Evolutionary conservation across 2,329 filamentous ascomycete genomes (phyloP).

Genomic region (Ophiostoma himal-ulmi): DNA sequence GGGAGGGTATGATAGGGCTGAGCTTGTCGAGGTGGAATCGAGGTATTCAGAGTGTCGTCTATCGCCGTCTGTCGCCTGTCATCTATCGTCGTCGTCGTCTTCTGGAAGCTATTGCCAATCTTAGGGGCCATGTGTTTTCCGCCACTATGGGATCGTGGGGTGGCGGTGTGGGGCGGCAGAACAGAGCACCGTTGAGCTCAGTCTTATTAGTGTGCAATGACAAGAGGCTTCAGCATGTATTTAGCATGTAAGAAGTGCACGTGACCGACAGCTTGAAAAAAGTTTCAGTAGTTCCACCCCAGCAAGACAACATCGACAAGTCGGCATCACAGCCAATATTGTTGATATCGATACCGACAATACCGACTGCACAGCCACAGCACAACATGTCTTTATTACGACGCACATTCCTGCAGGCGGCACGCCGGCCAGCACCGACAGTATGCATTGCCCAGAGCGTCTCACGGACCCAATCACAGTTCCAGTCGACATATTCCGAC

Average conservation of each 20-base stretch:
- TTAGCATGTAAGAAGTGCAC: not conserved
- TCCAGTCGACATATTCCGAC: conserved; percentile 11
- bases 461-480: not conserved
- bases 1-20: not conserved
- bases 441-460: not conserved
- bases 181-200: conserved; percentile 3
- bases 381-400: conserved; percentile 14
- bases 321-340: not conserved
- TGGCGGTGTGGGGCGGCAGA: conserved; percentile 23
- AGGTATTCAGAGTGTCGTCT: not conserved
- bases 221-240: not conserved
- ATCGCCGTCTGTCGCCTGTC: not conserved
- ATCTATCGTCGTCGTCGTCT: not conserved
- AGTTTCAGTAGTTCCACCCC: conserved; percentile 10
- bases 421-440: conserved; percentile 1
- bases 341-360: not conserved
- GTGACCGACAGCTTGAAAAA: conserved; percentile 11
- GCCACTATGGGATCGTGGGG: conserved; percentile 20
- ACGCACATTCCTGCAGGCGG: conserved; percentile 11
- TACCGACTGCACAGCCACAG: not conserved
- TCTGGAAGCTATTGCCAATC: conserved; percentile 15
- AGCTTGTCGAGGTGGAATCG: not conserved
- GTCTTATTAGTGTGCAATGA: not conserved
- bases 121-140: conserved; percentile 20
- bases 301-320: not conserved